Conservation (phyloP, 148 eudicot species). For the Rhododendron molle region DNA sequence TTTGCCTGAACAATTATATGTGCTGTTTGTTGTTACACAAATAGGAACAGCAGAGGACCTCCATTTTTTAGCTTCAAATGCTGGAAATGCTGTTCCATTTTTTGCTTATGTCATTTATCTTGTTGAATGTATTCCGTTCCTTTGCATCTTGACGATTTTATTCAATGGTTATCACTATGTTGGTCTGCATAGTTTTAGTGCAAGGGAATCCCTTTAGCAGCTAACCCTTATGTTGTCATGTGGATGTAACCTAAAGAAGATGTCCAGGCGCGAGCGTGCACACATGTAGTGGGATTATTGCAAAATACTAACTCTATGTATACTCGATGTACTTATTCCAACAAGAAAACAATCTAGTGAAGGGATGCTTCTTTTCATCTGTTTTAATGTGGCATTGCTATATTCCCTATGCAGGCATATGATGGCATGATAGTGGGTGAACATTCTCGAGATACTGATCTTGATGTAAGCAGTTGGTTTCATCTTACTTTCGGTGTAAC, state of each 20-base stretch:
- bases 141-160: not conserved
- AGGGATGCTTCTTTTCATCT: not conserved
- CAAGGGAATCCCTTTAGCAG: not conserved
- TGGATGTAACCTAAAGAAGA: not conserved
- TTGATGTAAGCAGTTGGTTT: conserved; percentile 64
- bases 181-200: not conserved
- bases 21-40: not conserved
- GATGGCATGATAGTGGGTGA: conserved; percentile 99
- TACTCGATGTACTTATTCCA: not conserved
- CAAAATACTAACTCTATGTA: not conserved
- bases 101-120: not conserved
- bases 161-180: not conserved
- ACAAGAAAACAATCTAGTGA: not conserved
- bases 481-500: not conserved
- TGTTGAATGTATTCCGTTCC: not conserved
- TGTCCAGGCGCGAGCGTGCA: not conserved
- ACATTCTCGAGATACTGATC: conserved; percentile 92
- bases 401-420: conserved; percentile 53
- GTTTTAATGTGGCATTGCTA: not conserved
- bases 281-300: not conserved
- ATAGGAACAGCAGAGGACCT: not conserved
- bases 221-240: not conserved
- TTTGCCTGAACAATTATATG: not conserved
- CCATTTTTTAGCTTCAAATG: not conserved
- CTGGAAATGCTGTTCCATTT: conserved; percentile 1